phyloP scores from a whole-genome alignment of 2,329 filamentous ascomycete genomes.

The Phoma herbarum region DNA sequence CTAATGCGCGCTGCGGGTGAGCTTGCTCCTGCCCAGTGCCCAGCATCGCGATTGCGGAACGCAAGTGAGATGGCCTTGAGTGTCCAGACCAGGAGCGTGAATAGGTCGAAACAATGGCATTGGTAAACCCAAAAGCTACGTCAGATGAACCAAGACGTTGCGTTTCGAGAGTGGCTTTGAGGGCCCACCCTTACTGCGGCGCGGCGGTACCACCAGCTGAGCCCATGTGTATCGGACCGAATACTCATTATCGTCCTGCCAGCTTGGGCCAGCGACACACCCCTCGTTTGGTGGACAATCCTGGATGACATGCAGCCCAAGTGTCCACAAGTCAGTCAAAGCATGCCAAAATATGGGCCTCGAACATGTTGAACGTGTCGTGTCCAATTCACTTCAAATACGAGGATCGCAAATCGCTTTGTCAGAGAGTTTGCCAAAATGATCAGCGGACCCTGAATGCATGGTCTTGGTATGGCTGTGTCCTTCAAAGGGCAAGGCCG shows the following conservation, averaged over 20 bases:
- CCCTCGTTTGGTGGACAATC: constrained; percentile 28
- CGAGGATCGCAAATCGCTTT: constrained; percentile 25
- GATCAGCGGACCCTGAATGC: constrained; percentile 26
- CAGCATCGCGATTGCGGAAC: constrained; percentile 10
- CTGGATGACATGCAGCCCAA: constrained; percentile 30
- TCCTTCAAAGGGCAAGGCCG: constrained; percentile 18
- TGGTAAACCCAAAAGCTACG: constrained; percentile 32
- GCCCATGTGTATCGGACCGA: constrained; percentile 45
- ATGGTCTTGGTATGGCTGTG: constrained; percentile 23
- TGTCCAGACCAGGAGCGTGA: constrained; percentile 2
- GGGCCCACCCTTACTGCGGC: constrained; percentile 33
- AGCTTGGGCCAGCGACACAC: constrained; percentile 37
- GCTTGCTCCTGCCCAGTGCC: constrained; percentile 27
- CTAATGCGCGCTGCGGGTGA: constrained; percentile 29
- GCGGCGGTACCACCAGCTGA: constrained; percentile 37
- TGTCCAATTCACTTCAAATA: constrained; percentile 22
- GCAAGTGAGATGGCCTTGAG: constrained; percentile 13
- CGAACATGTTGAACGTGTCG: constrained; percentile 34
- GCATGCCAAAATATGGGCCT: constrained; percentile 34
- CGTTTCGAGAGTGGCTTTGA: constrained; percentile 22
- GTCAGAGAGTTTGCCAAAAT: constrained; percentile 22
- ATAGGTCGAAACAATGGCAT: constrained; percentile 5
- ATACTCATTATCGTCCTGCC: constrained; percentile 37
- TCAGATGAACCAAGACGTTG: constrained; percentile 30
- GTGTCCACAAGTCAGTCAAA: constrained; percentile 31